Conservation (phyloP, 345 rosid species). For the Aquilaria malaccensis region DNA sequence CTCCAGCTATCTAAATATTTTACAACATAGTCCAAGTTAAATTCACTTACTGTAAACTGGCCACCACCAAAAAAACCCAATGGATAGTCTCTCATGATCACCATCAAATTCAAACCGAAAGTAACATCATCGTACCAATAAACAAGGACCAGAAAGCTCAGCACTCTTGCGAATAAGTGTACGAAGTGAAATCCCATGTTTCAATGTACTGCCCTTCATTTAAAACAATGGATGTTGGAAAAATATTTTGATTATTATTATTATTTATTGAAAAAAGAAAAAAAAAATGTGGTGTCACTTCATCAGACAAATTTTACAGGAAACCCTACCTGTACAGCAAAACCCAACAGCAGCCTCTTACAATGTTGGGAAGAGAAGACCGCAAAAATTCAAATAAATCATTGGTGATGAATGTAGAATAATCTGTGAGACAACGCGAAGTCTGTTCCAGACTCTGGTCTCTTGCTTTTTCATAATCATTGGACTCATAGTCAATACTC, state of each 20-base stretch:
- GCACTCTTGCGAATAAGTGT: constrained; percentile 81
- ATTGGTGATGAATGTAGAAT: constrained; percentile 57
- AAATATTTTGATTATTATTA: constrained; percentile 9
- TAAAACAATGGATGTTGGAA: constrained; percentile 31
- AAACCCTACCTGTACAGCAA: constrained; percentile 73
- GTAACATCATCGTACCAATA: constrained; percentile 46
- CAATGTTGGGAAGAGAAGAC: constrained; percentile 77
- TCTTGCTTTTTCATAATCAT: constrained; percentile 39
- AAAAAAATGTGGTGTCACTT: background rate
- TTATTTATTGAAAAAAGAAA: background rate
- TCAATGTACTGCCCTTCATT: constrained; percentile 98
- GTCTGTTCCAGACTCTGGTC: constrained; percentile 29
- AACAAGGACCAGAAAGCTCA: constrained; percentile 72
- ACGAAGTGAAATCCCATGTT: constrained; percentile 93
- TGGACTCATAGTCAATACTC: constrained; percentile 34
- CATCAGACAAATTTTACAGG: constrained; percentile 2
- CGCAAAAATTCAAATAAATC: constrained; percentile 64
- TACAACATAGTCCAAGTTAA: constrained; percentile 12
- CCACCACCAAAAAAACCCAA: too few species aligned
- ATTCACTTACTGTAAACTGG: constrained; percentile 3
- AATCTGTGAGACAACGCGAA: constrained; percentile 38
- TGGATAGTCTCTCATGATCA: too few species aligned
- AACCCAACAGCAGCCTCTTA: constrained; percentile 82
- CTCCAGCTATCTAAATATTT: constrained; percentile 63
- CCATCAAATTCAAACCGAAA: too few species aligned